These are phyloP conservation scores for Neostapfia colusana DNA, from an alignment of 176 grass and related monocot genomes.

Conservation along the genomic window DNA sequence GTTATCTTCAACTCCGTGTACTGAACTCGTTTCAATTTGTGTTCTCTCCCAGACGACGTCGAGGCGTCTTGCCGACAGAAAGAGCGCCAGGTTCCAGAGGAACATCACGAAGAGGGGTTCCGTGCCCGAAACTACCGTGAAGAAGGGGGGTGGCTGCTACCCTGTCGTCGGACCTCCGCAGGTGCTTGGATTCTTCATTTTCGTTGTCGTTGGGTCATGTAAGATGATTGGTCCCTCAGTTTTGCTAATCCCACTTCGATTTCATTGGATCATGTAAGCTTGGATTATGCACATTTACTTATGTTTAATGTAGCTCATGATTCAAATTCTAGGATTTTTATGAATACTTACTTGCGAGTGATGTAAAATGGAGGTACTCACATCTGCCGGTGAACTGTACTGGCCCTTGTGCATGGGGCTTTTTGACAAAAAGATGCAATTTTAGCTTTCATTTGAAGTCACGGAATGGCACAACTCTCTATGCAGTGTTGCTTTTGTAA, in stretches of 20 bases:
- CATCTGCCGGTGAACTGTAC: background rate
- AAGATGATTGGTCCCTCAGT: constrained; percentile 8
- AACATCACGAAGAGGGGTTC: constrained; percentile 53
- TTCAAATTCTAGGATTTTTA: background rate
- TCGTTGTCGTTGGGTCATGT: constrained; percentile 68
- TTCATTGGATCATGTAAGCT: no score
- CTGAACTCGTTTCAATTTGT: constrained; percentile 31
- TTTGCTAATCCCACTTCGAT: background rate
- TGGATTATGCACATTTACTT: no score
- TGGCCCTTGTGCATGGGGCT: background rate
- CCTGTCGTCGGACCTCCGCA: constrained; percentile 62
- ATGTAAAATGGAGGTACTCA: background rate
- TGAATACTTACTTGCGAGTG: background rate
- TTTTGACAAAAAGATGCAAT: background rate
- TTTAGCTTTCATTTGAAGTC: background rate
- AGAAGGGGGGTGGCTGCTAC: constrained; percentile 62
- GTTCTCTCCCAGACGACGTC: constrained; percentile 49
- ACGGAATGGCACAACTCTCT: background rate
- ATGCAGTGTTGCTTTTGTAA: background rate
- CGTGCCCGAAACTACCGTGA: constrained; percentile 56
- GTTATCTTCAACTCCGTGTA: background rate
- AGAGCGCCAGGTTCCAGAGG: constrained; percentile 60
- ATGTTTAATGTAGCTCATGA: background rate
- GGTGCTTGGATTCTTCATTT: constrained; percentile 63
- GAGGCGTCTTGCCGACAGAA: constrained; percentile 60